Percentiles rank a stretch among this genome's conserved stretches.
phyloP scores from a whole-genome alignment of 164 flowering plant genomes.

The Houttuynia cordata region DNA sequence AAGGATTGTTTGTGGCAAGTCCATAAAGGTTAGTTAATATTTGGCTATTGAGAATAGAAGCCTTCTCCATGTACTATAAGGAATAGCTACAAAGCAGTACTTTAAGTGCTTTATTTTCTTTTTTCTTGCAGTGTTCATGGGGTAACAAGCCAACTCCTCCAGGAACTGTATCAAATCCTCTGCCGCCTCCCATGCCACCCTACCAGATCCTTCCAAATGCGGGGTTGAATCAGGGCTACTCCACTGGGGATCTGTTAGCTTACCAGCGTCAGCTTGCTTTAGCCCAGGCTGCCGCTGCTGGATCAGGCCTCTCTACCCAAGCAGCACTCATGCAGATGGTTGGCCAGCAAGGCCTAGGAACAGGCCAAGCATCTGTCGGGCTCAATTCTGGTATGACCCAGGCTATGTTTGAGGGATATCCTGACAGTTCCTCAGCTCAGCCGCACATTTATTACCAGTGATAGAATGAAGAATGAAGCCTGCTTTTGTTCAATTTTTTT shows the following conservation, averaged over 20 bases:
- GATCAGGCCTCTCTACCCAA: conserved; percentile 34
- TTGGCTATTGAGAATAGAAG: not conserved
- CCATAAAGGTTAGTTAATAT: conserved; percentile 50
- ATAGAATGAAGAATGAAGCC: not conserved
- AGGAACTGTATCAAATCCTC: conserved; percentile 85
- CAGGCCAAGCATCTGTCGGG: conserved; percentile 73
- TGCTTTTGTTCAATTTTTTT: not conserved
- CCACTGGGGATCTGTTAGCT: conserved; percentile 61
- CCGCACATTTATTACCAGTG: conserved; percentile 87
- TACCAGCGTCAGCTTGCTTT: conserved; percentile 85
- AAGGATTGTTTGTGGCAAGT: conserved; percentile 59
- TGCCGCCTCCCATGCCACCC: conserved; percentile 81
- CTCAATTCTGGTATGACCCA: conserved; percentile 40
- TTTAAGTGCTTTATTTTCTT: not conserved
- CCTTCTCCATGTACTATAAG: not conserved
- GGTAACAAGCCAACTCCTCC: conserved; percentile 98
- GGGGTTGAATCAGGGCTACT: conserved; percentile 20
- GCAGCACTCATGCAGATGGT: conserved; percentile 62
- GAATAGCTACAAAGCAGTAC: not conserved
- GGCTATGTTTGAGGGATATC: conserved; percentile 44
- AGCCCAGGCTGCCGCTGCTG: conserved; percentile 79
- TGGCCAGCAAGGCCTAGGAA: conserved; percentile 54
- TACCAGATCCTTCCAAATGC: conserved; percentile 31
- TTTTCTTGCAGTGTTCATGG: conserved; percentile 74
- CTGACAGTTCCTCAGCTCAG: conserved; percentile 35